Evolutionary conservation across 1,284 basidiomycete species (phyloP), one percentile per base, ranked within the genome.

Genomic region (Sporisorium graminicola): DNA sequence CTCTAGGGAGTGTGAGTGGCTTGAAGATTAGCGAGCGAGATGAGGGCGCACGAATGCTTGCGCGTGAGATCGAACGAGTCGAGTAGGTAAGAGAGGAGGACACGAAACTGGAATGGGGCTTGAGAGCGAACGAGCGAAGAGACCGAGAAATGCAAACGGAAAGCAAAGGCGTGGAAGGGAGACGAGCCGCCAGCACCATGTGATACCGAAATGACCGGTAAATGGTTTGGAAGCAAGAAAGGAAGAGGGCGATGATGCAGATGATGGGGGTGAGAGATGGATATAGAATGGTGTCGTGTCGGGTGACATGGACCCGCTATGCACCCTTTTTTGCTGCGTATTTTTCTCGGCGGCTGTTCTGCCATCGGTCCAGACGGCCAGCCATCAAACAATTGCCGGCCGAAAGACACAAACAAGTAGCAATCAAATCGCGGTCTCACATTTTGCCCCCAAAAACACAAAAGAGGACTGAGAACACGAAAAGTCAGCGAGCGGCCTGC

Each of bases 121-220:
- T 50, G 14, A 59, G 64, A 72, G 56, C 69, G 59, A 72, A 66
- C 59, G 69, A 66, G 64, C 64, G 56, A 55, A 66, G 37, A 47
- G 64, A 60, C 33, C 60, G 69, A 59, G 64, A 52, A 55, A 47
- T 51, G 40, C 44, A 42, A 14, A 27, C 43, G 33, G 47, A 29
- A 10, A 57, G 44, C 29, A 42, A 47, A 35, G 53, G 16, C 7
- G 49, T n/a, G 4, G 47, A 46, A 22, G 42, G 26, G 27, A 56
- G 26, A 37, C 55, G 58, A 60, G 67, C 33, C 44, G 50, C 46
- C 53, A 60, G 53, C 67, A 65, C 47, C 67, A 70, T 70, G 49
- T 50, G 61, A 58, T 53, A 63, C 53, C 58, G 57, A 44, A 18
- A 7, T 24, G 52, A 52, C 47, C 63, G 29, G 58, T 22, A 56